These are phyloP conservation scores for Rhodotorula babjevae DNA, from an alignment of 768 basidiomycete genomes.

Conservation along the genomic window DNA sequence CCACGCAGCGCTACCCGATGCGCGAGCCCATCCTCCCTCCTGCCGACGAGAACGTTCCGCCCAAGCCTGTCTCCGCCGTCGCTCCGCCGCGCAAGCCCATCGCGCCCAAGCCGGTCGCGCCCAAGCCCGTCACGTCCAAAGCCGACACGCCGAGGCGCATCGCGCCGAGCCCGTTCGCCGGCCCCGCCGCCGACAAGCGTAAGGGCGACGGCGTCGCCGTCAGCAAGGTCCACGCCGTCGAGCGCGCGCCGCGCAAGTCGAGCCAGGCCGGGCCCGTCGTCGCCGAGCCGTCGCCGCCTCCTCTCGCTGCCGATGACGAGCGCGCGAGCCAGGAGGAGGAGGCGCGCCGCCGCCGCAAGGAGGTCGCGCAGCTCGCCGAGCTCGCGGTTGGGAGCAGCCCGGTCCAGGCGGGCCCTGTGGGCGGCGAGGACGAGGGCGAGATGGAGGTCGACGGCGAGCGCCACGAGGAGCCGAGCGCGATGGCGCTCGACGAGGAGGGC, in stretches of 20 bases:
- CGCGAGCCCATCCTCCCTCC: neutral
- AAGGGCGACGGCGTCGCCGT: neutral
- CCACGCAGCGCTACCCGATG: neutral
- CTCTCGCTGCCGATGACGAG: neutral
- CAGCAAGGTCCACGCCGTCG: neutral
- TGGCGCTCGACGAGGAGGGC: neutral
- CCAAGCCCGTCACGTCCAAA: neutral
- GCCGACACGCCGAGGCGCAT: too few species aligned
- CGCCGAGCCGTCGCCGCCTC: neutral
- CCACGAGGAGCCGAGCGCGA: too few species aligned
- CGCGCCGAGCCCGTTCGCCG: too few species aligned
- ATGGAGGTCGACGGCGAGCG: neutral
- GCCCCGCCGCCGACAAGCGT: too few species aligned
- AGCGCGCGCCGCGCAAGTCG: conserved; percentile 8
- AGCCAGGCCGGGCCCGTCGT: neutral
- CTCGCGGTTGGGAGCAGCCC: neutral
- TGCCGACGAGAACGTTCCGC: neutral
- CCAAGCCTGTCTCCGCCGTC: too few species aligned
- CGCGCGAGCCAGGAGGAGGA: neutral
- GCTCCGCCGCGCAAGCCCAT: too few species aligned
- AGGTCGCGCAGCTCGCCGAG: neutral
- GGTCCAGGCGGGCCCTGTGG: too few species aligned
- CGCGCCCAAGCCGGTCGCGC: too few species aligned
- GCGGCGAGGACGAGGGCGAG: neutral
- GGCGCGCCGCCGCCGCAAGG: neutral